Evolutionary conservation across 257 asterid species (phyloP).

Genomic region (Verbena officinalis): DNA sequence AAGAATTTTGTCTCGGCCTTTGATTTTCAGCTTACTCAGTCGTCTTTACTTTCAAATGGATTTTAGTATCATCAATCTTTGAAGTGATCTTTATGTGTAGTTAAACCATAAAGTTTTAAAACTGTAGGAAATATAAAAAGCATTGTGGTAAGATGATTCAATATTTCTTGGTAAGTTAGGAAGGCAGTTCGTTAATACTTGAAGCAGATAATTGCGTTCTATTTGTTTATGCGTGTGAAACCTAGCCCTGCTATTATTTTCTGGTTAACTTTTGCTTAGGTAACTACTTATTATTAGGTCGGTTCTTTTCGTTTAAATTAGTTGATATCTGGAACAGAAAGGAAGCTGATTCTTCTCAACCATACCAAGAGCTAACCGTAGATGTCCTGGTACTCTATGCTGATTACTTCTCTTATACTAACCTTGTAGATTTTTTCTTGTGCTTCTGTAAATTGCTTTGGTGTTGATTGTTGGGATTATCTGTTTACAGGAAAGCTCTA

Average conservation of each 20-base stretch:
- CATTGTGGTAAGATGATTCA: too few species aligned
- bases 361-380: conserved; percentile 61
- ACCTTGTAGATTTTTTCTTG: neutral
- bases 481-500: conserved; percentile 51
- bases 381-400: conserved; percentile 59
- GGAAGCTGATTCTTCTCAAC: conserved; percentile 56
- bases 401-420: conserved; percentile 8
- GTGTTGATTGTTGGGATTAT: conserved; percentile 22
- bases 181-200: conserved; percentile 1
- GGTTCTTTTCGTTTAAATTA: neutral
- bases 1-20: neutral
- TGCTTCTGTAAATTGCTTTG: conserved; percentile 5
- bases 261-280: neutral
- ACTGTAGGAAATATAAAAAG: too few species aligned
- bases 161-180: neutral
- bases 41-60: too few species aligned
- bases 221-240: conserved; percentile 10
- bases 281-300: conserved; percentile 1
- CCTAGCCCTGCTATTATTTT: neutral
- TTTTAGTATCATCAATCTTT: neutral
- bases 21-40: neutral
- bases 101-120: conserved; percentile 1
- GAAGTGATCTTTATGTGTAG: neutral
- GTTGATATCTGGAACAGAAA: conserved; percentile 49
- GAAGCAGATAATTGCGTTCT: neutral